Conservation (phyloP, 805 yeast genomes). For the Sungouiella thailandica region DNA sequence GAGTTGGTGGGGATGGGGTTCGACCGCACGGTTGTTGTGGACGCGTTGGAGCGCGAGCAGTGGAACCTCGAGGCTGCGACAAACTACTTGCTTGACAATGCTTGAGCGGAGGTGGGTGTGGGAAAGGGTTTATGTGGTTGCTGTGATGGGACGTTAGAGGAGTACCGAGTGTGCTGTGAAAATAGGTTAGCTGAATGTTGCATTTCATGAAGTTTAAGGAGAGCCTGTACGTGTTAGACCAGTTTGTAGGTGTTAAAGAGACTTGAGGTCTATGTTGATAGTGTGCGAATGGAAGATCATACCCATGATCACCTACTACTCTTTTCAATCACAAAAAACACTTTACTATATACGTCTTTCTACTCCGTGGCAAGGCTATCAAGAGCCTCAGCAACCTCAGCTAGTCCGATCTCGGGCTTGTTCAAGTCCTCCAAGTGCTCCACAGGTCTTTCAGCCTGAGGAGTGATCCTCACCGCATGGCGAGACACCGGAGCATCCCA, state of each 20-base stretch:
- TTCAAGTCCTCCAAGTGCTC: slow-evolving; percentile 33
- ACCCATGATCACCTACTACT: too few relatives aligned
- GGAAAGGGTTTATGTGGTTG: neutral
- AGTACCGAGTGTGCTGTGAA: too few relatives aligned
- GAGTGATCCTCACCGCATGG: slow-evolving; percentile 34
- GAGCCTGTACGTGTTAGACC: too few relatives aligned
- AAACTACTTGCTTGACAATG: slow-evolving; percentile 71
- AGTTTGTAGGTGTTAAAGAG: too few relatives aligned
- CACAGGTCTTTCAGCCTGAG: slow-evolving; percentile 37
- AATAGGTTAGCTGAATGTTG: too few relatives aligned
- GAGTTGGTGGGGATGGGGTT: slow-evolving; percentile 92
- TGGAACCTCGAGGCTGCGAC: slow-evolving; percentile 88
- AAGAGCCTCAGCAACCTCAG: slow-evolving; percentile 2
- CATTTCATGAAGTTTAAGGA: too few relatives aligned
- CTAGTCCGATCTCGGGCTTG: slow-evolving; percentile 11
- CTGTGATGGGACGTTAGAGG: neutral
- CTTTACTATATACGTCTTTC: neutral
- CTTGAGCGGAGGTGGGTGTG: slow-evolving; percentile 24
- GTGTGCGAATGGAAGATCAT: too few relatives aligned
- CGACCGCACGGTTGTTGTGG: slow-evolving; percentile 54
- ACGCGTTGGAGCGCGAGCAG: slow-evolving; percentile 62
- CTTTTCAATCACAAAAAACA: too few relatives aligned
- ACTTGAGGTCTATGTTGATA: too few relatives aligned
- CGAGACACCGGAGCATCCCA: slow-evolving; percentile 32
- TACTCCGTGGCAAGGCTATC: slow-evolving; percentile 1